Evolutionary conservation across 2,329 filamentous ascomycete genomes (phyloP).

Genomic region (Ceratocystis lukuohia): DNA sequence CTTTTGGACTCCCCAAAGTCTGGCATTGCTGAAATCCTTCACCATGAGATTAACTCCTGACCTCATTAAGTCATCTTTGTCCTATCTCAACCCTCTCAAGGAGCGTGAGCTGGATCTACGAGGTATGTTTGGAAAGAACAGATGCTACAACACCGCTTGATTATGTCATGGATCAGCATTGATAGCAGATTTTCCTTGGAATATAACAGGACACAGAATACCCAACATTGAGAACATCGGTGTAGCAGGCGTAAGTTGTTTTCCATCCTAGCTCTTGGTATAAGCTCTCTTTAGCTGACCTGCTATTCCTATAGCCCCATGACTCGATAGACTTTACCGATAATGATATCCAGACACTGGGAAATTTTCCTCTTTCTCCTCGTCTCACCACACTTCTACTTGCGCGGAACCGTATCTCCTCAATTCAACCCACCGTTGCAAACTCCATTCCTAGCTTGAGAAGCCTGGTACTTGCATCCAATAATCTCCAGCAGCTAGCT

Average conservation of each 20-base stretch:
- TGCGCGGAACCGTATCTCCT: conserved; percentile 73
- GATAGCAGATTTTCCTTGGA: conserved; percentile 48
- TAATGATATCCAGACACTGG: conserved; percentile 82
- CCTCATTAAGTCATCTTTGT: conserved; percentile 85
- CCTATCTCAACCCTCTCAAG: conserved; percentile 96
- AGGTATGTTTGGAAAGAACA: conserved; percentile 95
- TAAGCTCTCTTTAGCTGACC: conserved; percentile 2
- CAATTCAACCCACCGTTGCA: conserved; percentile 63
- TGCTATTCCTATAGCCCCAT: conserved; percentile 50
- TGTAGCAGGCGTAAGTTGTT: conserved; percentile 64
- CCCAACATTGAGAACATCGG: conserved; percentile 95
- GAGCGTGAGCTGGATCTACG: conserved; percentile 97
- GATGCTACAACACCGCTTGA: conserved; percentile 74
- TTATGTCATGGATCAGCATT: conserved; percentile 55
- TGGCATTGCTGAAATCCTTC: conserved; percentile 19
- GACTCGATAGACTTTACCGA: conserved; percentile 97
- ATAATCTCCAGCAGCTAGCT: conserved; percentile 69
- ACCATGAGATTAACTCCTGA: conserved; percentile 91
- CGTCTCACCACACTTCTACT: conserved; percentile 78
- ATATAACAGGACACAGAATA: conserved; percentile 84
- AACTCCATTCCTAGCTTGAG: conserved; percentile 68
- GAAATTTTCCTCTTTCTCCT: conserved; percentile 85
- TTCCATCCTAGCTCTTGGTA: conserved; percentile 6
- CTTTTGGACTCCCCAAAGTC: not conserved
- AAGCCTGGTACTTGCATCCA: conserved; percentile 70